Conservation (phyloP, 768 basidiomycete genomes). For the Guyanaporus albipodus region DNA sequence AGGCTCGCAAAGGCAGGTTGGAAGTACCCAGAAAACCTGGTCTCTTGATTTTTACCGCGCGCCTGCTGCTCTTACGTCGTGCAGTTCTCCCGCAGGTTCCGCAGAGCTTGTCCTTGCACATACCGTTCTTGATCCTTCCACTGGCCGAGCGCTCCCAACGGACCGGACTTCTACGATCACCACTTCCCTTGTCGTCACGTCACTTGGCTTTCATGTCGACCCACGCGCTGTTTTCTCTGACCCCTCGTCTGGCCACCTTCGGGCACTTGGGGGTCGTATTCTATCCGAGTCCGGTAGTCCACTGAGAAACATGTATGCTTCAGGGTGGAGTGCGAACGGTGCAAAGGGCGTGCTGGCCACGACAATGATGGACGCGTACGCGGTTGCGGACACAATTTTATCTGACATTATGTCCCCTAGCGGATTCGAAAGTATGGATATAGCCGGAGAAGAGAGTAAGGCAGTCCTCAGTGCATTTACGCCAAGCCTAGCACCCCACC, state of each 20-base stretch:
- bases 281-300: constrained; percentile 35
- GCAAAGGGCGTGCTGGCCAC: constrained; percentile 88
- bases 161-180: constrained; percentile 46
- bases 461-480: constrained; percentile 12
- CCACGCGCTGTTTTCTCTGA: constrained; percentile 59
- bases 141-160: constrained; percentile 49
- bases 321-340: constrained; percentile 91
- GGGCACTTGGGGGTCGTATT: constrained; percentile 50
- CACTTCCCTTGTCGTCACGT: constrained; percentile 82
- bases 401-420: constrained; percentile 46
- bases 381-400: constrained; percentile 67
- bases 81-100: constrained; percentile 16
- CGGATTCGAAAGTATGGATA: constrained; percentile 7
- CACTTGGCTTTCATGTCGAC: constrained; percentile 81
- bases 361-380: constrained; percentile 91
- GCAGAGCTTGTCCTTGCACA: constrained; percentile 55
- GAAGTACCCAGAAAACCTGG: constrained; percentile 63
- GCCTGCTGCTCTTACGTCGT: constrained; percentile 47
- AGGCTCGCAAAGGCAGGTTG: constrained; percentile 51
- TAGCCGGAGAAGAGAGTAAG: constrained; percentile 2
- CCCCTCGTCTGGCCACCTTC: constrained; percentile 49
- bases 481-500: constrained; percentile 36
- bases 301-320: constrained; percentile 73
- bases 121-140: constrained; percentile 50
- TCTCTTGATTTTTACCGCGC: constrained; percentile 77